A percentile compares a stretch with the other conserved stretches of the same genome.
Evolutionary conservation across 768 basidiomycete species (phyloP).

Genomic region (Russula sp.): DNA sequence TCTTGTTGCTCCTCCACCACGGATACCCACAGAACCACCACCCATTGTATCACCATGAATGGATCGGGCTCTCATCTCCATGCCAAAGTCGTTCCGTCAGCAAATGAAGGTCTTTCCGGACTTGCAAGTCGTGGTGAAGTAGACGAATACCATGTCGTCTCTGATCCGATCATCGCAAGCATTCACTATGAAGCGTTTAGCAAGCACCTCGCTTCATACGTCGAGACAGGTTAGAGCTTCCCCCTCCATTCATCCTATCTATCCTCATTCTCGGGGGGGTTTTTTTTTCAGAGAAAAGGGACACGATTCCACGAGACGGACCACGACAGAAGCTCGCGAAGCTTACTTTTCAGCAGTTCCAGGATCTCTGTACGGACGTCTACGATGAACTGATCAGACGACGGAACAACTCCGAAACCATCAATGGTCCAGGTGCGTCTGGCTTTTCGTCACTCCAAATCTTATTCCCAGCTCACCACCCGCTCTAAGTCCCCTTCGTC

Average conservation of each 20-base stretch:
- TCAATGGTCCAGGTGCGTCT: conserved; percentile 68
- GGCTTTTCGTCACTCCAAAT: not conserved
- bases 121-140: conserved; percentile 83
- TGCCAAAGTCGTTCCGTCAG: conserved; percentile 64
- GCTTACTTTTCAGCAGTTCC: conserved; percentile 92
- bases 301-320: conserved; percentile 70
- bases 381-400: conserved; percentile 90
- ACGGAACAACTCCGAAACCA: conserved; percentile 55
- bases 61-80: conserved; percentile 39
- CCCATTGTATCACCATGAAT: conserved; percentile 46
- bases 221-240: conserved; percentile 55
- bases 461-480: not conserved
- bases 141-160: conserved; percentile 57
- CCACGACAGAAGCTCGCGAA: conserved; percentile 91
- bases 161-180: conserved; percentile 13
- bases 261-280: not conserved
- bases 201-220: conserved; percentile 66
- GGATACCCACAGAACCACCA: not conserved
- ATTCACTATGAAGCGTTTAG: conserved; percentile 59
- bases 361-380: conserved; percentile 96
- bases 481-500: conserved; percentile 72
- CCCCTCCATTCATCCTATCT: conserved; percentile 27
- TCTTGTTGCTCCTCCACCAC: not conserved
- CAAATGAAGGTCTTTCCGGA: conserved; percentile 80
- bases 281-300: conserved; percentile 54